Evolutionary conservation across 1,139 yeast genomes (phyloP).

Genomic region (Pichia sp.): DNA sequence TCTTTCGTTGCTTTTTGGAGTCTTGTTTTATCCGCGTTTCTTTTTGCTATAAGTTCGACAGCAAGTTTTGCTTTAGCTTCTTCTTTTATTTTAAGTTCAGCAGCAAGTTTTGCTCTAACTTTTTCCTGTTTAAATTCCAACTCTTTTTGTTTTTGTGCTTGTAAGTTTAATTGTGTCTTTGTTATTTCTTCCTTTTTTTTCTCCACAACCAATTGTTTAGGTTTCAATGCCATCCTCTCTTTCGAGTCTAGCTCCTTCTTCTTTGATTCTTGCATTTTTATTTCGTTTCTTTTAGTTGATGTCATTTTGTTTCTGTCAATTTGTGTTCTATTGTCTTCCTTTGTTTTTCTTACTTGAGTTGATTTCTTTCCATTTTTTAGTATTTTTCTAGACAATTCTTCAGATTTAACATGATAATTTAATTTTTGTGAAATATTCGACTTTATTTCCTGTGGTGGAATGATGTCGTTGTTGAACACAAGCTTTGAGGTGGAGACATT

Average conservation of each 20-base stretch:
- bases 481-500: background rate
- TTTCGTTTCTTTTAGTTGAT: too few relatives aligned
- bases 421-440: background rate
- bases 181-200: background rate
- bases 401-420: background rate
- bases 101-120: background rate
- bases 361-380: background rate
- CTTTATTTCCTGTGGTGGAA: too few relatives aligned
- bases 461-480: too few relatives aligned
- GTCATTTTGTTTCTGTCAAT: too few relatives aligned
- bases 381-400: background rate
- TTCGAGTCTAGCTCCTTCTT: too few relatives aligned
- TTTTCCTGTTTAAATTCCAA: background rate
- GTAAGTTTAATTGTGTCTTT: background rate
- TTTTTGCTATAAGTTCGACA: background rate
- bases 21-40: background rate
- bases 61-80: background rate
- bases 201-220: too few relatives aligned
- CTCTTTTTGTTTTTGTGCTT: background rate
- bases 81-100: background rate
- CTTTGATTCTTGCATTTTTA: too few relatives aligned
- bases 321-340: too few relatives aligned
- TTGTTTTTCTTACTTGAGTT: too few relatives aligned
- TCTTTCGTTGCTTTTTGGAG: background rate
- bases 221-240: too few relatives aligned